phyloP scores from a whole-genome alignment of 2,329 filamentous ascomycete genomes.

The Cytospora schulzeri region DNA sequence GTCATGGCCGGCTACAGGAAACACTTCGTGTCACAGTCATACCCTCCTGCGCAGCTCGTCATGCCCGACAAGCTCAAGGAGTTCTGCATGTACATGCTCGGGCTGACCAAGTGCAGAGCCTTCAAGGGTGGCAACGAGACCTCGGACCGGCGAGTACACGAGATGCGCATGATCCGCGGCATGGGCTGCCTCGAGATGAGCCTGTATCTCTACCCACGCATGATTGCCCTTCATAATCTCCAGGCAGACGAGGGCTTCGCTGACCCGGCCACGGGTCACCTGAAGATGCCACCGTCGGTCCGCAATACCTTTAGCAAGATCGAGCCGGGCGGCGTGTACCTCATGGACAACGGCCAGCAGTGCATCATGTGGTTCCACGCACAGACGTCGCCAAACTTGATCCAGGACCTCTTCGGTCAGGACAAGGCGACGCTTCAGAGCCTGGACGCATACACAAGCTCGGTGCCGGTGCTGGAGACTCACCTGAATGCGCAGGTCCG shows the following conservation, averaged over 20 bases:
- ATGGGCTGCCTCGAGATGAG: constrained; percentile 87
- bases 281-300: constrained; percentile 78
- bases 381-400: constrained; percentile 87
- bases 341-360: constrained; percentile 93
- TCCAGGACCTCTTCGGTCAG: constrained; percentile 86
- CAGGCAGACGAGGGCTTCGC: constrained; percentile 86
- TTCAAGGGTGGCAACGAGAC: constrained; percentile 93
- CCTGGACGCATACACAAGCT: constrained; percentile 79
- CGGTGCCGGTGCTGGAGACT: constrained; percentile 82
- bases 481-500: constrained; percentile 93
- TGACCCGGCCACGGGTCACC: constrained; percentile 80
- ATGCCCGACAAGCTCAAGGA: constrained; percentile 96
- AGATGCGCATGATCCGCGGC: constrained; percentile 84
- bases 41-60: constrained; percentile 89
- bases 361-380: constrained; percentile 91
- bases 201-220: constrained; percentile 91
- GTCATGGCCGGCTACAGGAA: constrained; percentile 91
- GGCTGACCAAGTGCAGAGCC: constrained; percentile 84
- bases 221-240: constrained; percentile 89
- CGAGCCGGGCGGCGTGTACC: constrained; percentile 89
- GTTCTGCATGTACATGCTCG: constrained; percentile 93
- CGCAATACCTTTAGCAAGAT: constrained; percentile 85
- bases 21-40: constrained; percentile 78
- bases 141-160: constrained; percentile 86
- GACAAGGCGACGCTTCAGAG: constrained; percentile 70